Percentiles rank a stretch among this genome's conserved stretches.
phyloP scores from a whole-genome alignment of 306 rosid genomes.

The Trifolium repens region DNA sequence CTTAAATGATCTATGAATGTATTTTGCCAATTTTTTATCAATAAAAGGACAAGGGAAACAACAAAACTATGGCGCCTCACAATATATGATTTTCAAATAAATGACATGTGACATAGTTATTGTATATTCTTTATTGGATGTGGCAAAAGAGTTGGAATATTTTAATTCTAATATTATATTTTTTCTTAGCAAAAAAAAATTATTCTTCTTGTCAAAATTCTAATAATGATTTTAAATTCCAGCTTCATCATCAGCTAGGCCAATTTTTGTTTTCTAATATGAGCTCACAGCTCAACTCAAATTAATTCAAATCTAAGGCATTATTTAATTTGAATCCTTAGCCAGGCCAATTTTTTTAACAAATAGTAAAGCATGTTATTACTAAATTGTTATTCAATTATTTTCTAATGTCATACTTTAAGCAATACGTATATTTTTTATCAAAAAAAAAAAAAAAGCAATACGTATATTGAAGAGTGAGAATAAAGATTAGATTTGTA shows the following conservation, averaged over 20 bases:
- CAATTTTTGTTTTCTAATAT: background rate
- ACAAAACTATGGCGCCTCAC: background rate
- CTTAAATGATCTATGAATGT: too few relatives aligned
- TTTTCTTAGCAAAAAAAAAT: too few relatives aligned
- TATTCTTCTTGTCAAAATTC: too few relatives aligned
- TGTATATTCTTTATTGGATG: background rate
- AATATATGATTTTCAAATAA: background rate
- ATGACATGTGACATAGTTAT: background rate
- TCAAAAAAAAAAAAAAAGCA: too few relatives aligned
- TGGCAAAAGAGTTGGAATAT: background rate
- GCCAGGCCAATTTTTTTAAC: background rate
- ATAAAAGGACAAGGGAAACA: background rate
- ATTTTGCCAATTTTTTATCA: too few relatives aligned
- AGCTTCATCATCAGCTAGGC: background rate
- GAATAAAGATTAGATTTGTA: constrained; percentile 28
- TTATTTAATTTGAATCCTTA: background rate
- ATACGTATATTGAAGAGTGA: background rate
- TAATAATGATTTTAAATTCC: background rate
- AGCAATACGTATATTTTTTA: background rate
- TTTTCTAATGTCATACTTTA: background rate
- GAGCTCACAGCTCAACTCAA: background rate
- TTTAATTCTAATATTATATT: too few relatives aligned
- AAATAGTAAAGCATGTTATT: background rate
- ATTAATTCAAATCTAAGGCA: background rate
- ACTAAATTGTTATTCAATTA: background rate